These are phyloP conservation scores for Collybia sordida DNA, from an alignment of 768 basidiomycete species.

Conservation along the genomic window DNA sequence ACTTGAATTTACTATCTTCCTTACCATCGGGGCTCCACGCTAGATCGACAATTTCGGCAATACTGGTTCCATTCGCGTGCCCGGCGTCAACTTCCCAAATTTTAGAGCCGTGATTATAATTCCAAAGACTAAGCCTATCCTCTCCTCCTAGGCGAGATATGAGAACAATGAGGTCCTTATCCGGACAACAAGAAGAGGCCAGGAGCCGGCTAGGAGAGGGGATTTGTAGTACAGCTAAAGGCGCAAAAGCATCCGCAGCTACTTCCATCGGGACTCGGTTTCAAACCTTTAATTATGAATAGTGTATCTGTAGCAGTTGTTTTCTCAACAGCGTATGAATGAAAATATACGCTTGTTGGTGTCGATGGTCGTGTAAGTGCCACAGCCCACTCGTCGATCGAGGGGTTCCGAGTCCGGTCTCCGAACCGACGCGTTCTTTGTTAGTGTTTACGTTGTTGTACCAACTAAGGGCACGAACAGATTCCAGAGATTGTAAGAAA, in stretches of 20 bases:
- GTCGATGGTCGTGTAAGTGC: too few relatives aligned
- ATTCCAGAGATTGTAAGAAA: too few relatives aligned
- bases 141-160: slow-evolving; percentile 65
- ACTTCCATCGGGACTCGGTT: too few relatives aligned
- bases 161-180: slow-evolving; percentile 76
- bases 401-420: too few relatives aligned
- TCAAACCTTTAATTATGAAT: too few relatives aligned
- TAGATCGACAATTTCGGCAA: slow-evolving; percentile 54
- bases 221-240: slow-evolving; percentile 56
- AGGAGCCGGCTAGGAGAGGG: slow-evolving; percentile 59
- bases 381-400: too few relatives aligned
- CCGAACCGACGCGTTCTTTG: too few relatives aligned
- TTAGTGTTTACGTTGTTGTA: background rate
- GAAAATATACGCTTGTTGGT: too few relatives aligned
- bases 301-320: too few relatives aligned
- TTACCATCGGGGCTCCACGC: slow-evolving; percentile 86
- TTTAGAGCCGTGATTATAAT: slow-evolving; percentile 68
- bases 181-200: slow-evolving; percentile 73
- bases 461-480: background rate
- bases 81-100: slow-evolving; percentile 81
- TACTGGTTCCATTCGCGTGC: slow-evolving; percentile 33
- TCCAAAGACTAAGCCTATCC: slow-evolving; percentile 78
- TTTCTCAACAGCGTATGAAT: too few relatives aligned
- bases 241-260: slow-evolving; percentile 39
- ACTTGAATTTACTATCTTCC: slow-evolving; percentile 9